Base-by-base conservation (phyloP, 257 asterid species). In the Fraxinus excelsior region DNA sequence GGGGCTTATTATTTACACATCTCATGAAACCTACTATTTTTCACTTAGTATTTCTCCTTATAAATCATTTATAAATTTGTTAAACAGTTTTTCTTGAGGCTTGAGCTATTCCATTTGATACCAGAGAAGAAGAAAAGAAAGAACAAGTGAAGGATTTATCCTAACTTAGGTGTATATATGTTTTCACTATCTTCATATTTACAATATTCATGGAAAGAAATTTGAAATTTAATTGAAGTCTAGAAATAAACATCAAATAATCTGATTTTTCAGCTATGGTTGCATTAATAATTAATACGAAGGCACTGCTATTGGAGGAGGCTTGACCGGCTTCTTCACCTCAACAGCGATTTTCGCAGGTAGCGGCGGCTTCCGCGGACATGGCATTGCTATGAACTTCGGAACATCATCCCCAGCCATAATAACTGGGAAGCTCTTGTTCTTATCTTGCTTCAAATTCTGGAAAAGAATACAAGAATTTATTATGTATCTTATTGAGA, bases 371-470 rank as follows among this genome's bases (percentile, higher is more conserved):
- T 82, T 80, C 46, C 94, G 86, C 4, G 94, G 94, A 72, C 90
- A 85, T 70, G 96, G 94, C 88, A 87, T 19, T 73, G 96, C 96
- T 67, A 91, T 83, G 85, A 89, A 91, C 79, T 75, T 89, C 0
- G 96, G 88, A 51, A 88, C 82, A 32, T 82, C 70, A 71, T 91
- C 96, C 70, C 96, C 96, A 0, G 96, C 89, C 99, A 95, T 95
- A 76, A 94, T 74, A 1, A 93, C 97, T 14, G 98, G 86, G 85
- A 89, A 83, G 75, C 94, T 85, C 87, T 86, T 84, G 31, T 80
- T 86, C 75, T 82, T 85, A 21, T 71, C 77, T 53, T 46, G 71
- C 83, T 82, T 92, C 86, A 84, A 76, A 67, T 19, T 80, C 66
- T 97, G 92, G 74, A 11, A 31, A 35, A n/a, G 4, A 21, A 7